Percentiles rank a stretch among this genome's conserved stretches.
phyloP scores from a whole-genome alignment of 768 basidiomycete species.

The Cyclocybe cylindracea region DNA sequence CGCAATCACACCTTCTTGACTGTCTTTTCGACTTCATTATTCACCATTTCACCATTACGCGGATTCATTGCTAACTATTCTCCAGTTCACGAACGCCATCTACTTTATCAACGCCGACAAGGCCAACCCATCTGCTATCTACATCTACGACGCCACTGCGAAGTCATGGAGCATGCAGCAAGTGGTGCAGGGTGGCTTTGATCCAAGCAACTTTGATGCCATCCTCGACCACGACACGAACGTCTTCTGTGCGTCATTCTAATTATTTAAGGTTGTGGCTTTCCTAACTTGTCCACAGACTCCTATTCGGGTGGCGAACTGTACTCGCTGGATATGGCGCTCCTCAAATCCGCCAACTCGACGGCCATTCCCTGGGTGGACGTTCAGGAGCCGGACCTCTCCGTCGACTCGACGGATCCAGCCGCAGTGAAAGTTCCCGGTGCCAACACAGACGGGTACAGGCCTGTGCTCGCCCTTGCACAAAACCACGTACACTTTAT shows the following conservation, averaged over 20 bases:
- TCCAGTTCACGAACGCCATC: constrained; percentile 80
- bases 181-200: constrained; percentile 53
- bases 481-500: constrained; percentile 89
- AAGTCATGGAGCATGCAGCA: constrained; percentile 81
- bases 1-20: too few species aligned
- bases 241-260: constrained; percentile 64
- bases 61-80: not conserved
- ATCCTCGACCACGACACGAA: constrained; percentile 96
- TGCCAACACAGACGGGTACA: constrained; percentile 48
- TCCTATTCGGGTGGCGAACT: constrained; percentile 67
- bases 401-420: constrained; percentile 8
- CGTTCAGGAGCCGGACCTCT: constrained; percentile 56
- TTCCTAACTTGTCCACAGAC: constrained; percentile 40
- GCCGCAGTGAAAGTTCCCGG: constrained; percentile 8
- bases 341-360: constrained; percentile 60
- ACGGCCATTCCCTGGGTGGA: constrained; percentile 64
- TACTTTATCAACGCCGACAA: constrained; percentile 83
- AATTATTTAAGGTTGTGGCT: not conserved
- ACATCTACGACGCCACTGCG: constrained; percentile 77
- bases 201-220: constrained; percentile 63
- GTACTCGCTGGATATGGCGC: constrained; percentile 70
- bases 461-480: constrained; percentile 78
- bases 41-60: constrained; percentile 5
- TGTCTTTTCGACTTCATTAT: too few species aligned
- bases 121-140: constrained; percentile 64